Evolutionary conservation across 306 rosid species (phyloP), one percentile per base, ranked within the genome.

Genomic region (Alnus glutinosa): DNA sequence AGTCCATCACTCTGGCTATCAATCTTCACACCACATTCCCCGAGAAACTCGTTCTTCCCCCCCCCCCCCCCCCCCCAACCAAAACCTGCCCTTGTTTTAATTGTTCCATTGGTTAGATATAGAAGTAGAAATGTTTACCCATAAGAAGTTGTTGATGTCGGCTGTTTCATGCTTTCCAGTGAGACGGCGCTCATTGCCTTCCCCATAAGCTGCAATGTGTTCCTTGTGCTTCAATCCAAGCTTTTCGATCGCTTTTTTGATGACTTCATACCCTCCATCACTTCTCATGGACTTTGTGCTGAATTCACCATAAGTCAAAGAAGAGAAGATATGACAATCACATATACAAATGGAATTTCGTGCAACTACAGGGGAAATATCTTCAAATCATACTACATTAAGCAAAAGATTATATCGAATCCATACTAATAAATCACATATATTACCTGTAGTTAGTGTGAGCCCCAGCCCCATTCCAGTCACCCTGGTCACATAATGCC

Each of bases 391-490:
- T 28, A 59, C 66, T 23, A 2, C 13, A 23, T 28, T 10, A 2
- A 10, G 14, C 6, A 4, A 11, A 62, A 11, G 2, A 11, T 42
- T 3, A 36, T 14, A 14, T 15, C 15, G 18, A 64, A 16, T 14
- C 39, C 44, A 0, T 12, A 32, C 11, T 15, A 15, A 37, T 14
- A 3, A 37, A 34, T 64, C 70, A 34, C 47, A 0, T 19, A 5
- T 18, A 4, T 67, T 82, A 88, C 92, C 92, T 88, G 16, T 86
- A 88, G 80, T 88, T 88, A 71, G 88, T 3, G 82, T 88, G 92
- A 82, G 92, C 92, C 0, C 92, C 92, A 74, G 92, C 92, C 75
- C 92, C 92, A 88, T 88, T 88, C 92, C 92, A 88, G 9, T 88
- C 92, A 14, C 92, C 88, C 86, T 81, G 71, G 28, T 71, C 9